Evolutionary conservation across 129 eudicot genomes (phyloP).

Genomic region (Flaveria trinervia): DNA sequence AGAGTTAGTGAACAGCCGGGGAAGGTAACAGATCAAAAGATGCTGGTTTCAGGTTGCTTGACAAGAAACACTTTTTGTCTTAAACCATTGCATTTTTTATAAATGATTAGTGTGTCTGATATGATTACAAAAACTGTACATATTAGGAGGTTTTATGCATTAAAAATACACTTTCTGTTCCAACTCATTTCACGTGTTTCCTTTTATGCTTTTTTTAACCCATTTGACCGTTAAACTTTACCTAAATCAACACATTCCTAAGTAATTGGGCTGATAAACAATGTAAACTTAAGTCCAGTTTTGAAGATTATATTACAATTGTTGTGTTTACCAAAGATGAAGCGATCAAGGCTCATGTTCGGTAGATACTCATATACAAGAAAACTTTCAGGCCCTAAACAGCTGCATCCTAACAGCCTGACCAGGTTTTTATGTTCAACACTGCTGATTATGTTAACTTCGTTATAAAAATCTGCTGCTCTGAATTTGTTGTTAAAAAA

Average conservation of each 20-base stretch:
- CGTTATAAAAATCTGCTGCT: conserved; percentile 91
- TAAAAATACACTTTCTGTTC: background rate
- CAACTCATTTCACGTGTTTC: background rate
- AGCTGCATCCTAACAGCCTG: conserved; percentile 76
- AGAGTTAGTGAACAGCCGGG: background rate
- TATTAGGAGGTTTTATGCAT: background rate
- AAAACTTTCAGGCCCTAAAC: conserved; percentile 82
- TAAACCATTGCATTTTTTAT: background rate
- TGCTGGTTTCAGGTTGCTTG: background rate
- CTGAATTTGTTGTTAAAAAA: conserved; percentile 75
- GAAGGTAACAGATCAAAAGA: background rate
- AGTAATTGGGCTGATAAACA: background rate
- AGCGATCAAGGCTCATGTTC: conserved; percentile 75
- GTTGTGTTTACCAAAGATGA: conserved; percentile 58
- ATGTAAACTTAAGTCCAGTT: background rate
- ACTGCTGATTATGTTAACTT: conserved; percentile 69
- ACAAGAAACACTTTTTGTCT: background rate
- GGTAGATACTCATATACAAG: conserved; percentile 75
- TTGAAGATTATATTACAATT: background rate
- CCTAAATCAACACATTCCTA: background rate
- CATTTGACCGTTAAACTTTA: conserved; percentile 1
- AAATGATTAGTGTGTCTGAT: background rate
- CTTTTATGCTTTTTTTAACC: background rate
- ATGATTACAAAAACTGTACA: background rate
- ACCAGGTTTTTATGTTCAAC: conserved; percentile 79